Conservation (phyloP, 2,329 filamentous ascomycete genomes). For the Claviceps pazoutovae region DNA sequence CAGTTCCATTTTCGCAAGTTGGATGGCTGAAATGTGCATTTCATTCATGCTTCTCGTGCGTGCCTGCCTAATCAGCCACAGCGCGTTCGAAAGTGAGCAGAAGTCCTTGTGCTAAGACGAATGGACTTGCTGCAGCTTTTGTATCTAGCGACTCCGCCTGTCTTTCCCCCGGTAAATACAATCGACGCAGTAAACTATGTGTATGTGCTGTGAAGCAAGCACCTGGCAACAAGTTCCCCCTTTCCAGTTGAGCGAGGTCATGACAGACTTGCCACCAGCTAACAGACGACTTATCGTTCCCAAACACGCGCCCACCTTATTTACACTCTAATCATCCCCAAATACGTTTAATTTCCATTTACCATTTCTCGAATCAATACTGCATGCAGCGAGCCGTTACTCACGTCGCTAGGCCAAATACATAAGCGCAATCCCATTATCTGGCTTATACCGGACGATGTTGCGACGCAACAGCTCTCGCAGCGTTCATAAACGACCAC, state of each 20-base stretch:
- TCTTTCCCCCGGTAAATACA: background rate
- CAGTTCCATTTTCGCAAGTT: background rate
- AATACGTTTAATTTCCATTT: conserved; percentile 1
- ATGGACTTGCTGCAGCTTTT: background rate
- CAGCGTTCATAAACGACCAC: conserved; percentile 24
- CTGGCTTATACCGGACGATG: conserved; percentile 22
- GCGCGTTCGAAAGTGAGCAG: background rate
- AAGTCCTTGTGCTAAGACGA: background rate
- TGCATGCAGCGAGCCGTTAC: background rate
- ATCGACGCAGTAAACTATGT: background rate
- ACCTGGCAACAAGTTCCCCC: no score
- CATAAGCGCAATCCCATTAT: background rate
- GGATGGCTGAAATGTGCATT: background rate
- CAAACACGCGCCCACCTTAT: background rate
- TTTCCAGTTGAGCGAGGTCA: background rate
- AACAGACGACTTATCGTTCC: background rate
- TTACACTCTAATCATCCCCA: background rate
- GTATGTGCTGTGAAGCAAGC: background rate
- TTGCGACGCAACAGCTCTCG: conserved; percentile 35
- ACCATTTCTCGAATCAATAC: conserved; percentile 1
- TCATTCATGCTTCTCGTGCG: background rate
- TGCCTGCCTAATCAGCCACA: background rate
- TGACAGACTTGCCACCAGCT: background rate
- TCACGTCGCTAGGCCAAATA: background rate
- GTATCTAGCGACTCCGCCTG: background rate